Percentiles rank a stretch among this genome's conserved stretches.
These are phyloP conservation scores for Kodamaea laetipori DNA, from an alignment of 805 yeast genomes.

Conservation along the genomic window DNA sequence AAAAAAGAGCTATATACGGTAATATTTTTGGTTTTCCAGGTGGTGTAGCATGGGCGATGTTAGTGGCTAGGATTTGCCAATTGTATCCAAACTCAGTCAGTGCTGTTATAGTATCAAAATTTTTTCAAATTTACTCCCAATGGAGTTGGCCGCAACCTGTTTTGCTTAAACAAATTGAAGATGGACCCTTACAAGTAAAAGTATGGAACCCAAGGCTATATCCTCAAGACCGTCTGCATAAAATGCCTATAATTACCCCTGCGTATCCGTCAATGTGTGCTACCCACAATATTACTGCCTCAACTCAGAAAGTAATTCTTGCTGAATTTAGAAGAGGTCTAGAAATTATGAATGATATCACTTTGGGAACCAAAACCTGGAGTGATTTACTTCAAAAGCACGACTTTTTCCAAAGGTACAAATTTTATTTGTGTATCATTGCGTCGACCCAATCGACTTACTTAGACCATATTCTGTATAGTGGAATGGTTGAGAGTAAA, in stretches of 20 bases:
- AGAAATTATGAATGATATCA: conserved; percentile 68
- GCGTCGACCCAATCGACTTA: conserved; percentile 75
- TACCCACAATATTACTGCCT: conserved; percentile 88
- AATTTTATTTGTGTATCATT: conserved; percentile 80
- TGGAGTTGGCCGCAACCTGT: conserved; percentile 99
- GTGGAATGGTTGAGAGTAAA: conserved; percentile 90
- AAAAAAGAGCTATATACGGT: conserved; percentile 89
- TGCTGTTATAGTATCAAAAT: conserved; percentile 85
- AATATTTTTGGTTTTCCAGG: conserved; percentile 98
- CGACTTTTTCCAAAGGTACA: conserved; percentile 79
- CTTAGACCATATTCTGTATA: conserved; percentile 86
- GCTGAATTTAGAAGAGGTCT: conserved; percentile 79
- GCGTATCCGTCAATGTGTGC: conserved; percentile 99
- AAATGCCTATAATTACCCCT: conserved; percentile 98
- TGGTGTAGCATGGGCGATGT: conserved; percentile 99
- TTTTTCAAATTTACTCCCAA: conserved; percentile 78
- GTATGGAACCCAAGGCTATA: conserved; percentile 96
- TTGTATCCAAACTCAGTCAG: conserved; percentile 95
- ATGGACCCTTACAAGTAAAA: conserved; percentile 93
- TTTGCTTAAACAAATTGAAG: conserved; percentile 86
- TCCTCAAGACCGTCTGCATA: conserved; percentile 83
- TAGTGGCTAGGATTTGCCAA: conserved; percentile 97
- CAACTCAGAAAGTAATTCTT: conserved; percentile 82
- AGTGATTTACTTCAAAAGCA: conserved; percentile 73
- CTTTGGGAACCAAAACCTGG: conserved; percentile 68